Base-by-base conservation (phyloP, 2,329 filamentous ascomycete genomes). In the Clonostachys chloroleuca region DNA sequence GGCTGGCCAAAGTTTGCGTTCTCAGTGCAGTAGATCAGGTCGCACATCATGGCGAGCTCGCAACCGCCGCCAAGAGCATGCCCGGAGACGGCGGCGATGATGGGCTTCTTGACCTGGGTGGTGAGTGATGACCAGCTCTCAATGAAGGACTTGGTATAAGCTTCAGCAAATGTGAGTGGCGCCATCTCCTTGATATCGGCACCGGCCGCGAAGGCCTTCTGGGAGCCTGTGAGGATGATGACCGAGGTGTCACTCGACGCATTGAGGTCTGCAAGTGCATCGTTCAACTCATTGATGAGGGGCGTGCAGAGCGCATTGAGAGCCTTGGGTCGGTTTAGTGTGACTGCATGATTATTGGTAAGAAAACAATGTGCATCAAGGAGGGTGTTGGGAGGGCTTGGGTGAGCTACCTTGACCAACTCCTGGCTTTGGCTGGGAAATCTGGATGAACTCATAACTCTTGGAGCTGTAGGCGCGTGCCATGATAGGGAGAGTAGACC, bases 171-270 rank as follows among this genome's bases (percentile, higher is more conserved):
- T 47, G 86, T 92, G 37, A 96, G 82, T 51, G 90, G 85, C 33
- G 90, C 88, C 94, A 99, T 99, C 71, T 99, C 94, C 70, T 97
- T 97, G 75, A 99, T 99, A 69, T 99, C 94, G 51, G 94, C 94
- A 45, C 94, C 94, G 41, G 94, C 92, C 33, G 92, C 92, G 63
- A 96, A 99, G 40, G 92, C 92, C 68, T 86, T 90, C 55, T 90
- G 77, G 42, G 87, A 95, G 47, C 94, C 94, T 1, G 94, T 96
- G 49, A 99, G 76, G 49, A 99, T 69, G 57, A 95, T 89, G 56
- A 86, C 86, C 10, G 82, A 81, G 54, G 91, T 86, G 34, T 78
- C 75, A 48, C 84, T 77, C 52, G 87, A 83, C 43, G 76, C 67
- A 61, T 92, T 87, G 69, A 92, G 83, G 49, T 80, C 75, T 52